A percentile compares a stretch with the other conserved stretches of the same genome.
These are phyloP conservation scores for Fragaria iinumae DNA, from an alignment of 306 rosid species.

Conservation along the genomic window DNA sequence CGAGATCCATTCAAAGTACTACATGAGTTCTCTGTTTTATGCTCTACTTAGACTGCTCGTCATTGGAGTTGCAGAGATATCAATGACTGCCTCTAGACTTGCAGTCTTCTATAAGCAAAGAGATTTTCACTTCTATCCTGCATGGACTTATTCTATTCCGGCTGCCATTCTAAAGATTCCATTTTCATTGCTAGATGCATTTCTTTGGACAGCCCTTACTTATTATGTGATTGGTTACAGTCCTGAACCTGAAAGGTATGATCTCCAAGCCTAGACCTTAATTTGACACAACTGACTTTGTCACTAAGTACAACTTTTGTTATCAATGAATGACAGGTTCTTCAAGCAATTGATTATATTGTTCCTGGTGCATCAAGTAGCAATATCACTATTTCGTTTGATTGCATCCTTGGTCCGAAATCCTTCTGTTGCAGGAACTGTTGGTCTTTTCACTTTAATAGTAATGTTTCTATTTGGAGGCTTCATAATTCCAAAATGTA, in stretches of 20 bases:
- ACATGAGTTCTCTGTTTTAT: constrained; percentile 53
- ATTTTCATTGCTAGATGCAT: constrained; percentile 48
- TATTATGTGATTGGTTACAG: constrained; percentile 61
- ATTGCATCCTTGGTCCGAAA: constrained; percentile 44
- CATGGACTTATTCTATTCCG: constrained; percentile 58
- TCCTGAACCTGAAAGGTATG: constrained; percentile 52
- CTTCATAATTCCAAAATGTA: constrained; percentile 49
- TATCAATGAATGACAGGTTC: constrained; percentile 40
- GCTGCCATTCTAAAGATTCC: constrained; percentile 52
- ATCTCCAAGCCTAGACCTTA: not conserved
- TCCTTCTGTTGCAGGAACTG: constrained; percentile 37
- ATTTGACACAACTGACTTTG: not conserved
- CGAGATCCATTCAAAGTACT: constrained; percentile 21
- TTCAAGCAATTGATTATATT: constrained; percentile 48
- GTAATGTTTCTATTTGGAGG: constrained; percentile 46
- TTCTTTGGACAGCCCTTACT: constrained; percentile 54
- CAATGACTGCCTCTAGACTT: constrained; percentile 54
- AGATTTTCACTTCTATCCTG: constrained; percentile 50
- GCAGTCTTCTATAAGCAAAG: constrained; percentile 50
- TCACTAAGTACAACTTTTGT: constrained; percentile 1
- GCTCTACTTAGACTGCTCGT: constrained; percentile 41
- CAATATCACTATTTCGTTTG: constrained; percentile 48
- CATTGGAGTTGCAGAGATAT: constrained; percentile 45
- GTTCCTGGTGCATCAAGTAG: constrained; percentile 43
- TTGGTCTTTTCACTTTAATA: constrained; percentile 30